Evolutionary conservation across 1,284 basidiomycete species (phyloP).

Genomic region (Papiliotrema nemorosa): DNA sequence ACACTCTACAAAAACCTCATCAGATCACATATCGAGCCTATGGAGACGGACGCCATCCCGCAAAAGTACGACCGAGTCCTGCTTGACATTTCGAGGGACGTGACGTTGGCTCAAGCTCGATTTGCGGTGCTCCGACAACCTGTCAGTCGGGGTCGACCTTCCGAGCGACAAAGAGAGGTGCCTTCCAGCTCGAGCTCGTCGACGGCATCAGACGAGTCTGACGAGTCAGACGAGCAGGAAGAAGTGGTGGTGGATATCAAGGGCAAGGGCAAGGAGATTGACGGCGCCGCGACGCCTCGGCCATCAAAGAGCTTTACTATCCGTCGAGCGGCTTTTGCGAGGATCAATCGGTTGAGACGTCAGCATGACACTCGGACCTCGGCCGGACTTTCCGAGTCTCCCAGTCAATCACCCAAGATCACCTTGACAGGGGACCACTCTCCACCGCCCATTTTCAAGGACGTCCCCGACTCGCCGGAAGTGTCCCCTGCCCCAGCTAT

Average conservation of each 20-base stretch:
- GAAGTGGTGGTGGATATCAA: too few relatives aligned
- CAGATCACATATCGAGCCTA: neutral
- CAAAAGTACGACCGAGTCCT: neutral
- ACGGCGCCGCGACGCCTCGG: too few relatives aligned
- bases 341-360: neutral
- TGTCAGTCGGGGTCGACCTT: too few relatives aligned
- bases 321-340: neutral
- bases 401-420: conserved; percentile 20
- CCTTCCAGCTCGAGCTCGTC: neutral
- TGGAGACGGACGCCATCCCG: neutral
- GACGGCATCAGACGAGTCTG: too few relatives aligned
- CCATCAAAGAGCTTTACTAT: neutral
- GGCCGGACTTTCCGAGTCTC: too few relatives aligned
- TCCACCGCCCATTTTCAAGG: conserved; percentile 1
- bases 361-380: neutral
- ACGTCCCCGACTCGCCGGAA: conserved; percentile 5
- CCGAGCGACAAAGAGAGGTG: too few relatives aligned
- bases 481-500: neutral
- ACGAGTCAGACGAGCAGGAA: too few relatives aligned
- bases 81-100: neutral
- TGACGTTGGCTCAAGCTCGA: neutral
- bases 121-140: neutral
- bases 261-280: too few relatives aligned
- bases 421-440: conserved; percentile 21
- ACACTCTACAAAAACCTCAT: conserved; percentile 31